phyloP scores from a whole-genome alignment of 2,329 filamentous ascomycete genomes.

The Ceratocystis alfenasii region DNA sequence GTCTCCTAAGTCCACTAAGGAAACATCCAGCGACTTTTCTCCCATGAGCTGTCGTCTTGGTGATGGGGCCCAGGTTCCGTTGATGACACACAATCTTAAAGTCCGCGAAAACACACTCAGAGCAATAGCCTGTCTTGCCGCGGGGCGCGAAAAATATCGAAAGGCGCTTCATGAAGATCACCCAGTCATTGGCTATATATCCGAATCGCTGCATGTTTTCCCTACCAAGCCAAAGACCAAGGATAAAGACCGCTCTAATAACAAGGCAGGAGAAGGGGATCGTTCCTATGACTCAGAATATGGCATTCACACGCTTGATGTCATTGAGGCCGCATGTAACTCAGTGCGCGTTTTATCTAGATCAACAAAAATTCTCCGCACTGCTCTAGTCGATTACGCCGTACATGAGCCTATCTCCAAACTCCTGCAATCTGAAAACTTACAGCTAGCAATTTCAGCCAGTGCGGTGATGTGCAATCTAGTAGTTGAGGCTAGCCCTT shows the following conservation, averaged over 20 bases:
- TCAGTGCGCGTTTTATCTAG: slow-evolving; percentile 70
- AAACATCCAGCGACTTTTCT: slow-evolving; percentile 29
- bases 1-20: slow-evolving; percentile 31
- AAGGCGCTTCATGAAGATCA: slow-evolving; percentile 73
- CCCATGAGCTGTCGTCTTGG: slow-evolving; percentile 42
- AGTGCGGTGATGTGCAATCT: slow-evolving; percentile 78
- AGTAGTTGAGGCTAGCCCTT: slow-evolving; percentile 77
- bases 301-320: slow-evolving; percentile 61
- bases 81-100: slow-evolving; percentile 56
- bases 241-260: slow-evolving; percentile 36
- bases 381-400: slow-evolving; percentile 73
- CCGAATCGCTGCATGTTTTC: slow-evolving; percentile 59
- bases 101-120: slow-evolving; percentile 65
- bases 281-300: slow-evolving; percentile 36
- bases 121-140: slow-evolving; percentile 68
- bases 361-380: slow-evolving; percentile 72
- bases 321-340: slow-evolving; percentile 76
- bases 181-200: slow-evolving; percentile 59
- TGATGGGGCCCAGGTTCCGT: slow-evolving; percentile 46
- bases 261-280: slow-evolving; percentile 17
- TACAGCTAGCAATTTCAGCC: slow-evolving; percentile 74
- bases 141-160: slow-evolving; percentile 71
- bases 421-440: slow-evolving; percentile 60
- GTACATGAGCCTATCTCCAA: slow-evolving; percentile 66
- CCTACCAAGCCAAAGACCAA: slow-evolving; percentile 39